Conservation (phyloP, 2,329 filamentous ascomycete species). For the Didymella pomorum region DNA sequence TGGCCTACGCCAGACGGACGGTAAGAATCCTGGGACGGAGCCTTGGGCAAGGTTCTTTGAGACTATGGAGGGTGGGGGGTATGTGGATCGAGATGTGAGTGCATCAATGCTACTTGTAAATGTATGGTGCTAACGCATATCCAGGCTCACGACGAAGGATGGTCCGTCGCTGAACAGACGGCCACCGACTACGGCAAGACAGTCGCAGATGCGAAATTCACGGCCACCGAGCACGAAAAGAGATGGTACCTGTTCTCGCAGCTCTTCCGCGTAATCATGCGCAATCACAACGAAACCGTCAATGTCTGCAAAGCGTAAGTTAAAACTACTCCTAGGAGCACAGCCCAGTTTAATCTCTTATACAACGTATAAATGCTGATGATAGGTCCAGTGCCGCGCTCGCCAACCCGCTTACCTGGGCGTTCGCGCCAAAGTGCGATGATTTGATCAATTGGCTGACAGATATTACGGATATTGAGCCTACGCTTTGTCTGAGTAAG, state of each 20-base stretch:
- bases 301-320: neutral
- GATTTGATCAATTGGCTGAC: constrained; percentile 8
- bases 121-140: no score
- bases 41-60: constrained; percentile 3
- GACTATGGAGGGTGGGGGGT: neutral
- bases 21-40: constrained; percentile 5
- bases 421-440: neutral
- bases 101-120: no score
- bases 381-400: constrained; percentile 9
- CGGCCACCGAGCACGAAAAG: constrained; percentile 1
- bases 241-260: constrained; percentile 9
- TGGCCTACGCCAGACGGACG: neutral
- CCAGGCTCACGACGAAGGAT: constrained; percentile 3
- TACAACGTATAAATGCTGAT: no score
- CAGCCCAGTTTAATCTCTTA: no score
- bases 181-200: constrained; percentile 6
- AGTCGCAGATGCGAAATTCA: constrained; percentile 3
- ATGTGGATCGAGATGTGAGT: neutral
- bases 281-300: constrained; percentile 1
- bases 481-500: constrained; percentile 1
- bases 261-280: constrained; percentile 7
- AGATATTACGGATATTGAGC: constrained; percentile 1
- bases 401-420: constrained; percentile 3
- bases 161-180: constrained; percentile 1
- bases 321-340: no score